Base-by-base conservation (phyloP, 352 stramenopile genomes). In the Phytopythium montanum region DNA sequence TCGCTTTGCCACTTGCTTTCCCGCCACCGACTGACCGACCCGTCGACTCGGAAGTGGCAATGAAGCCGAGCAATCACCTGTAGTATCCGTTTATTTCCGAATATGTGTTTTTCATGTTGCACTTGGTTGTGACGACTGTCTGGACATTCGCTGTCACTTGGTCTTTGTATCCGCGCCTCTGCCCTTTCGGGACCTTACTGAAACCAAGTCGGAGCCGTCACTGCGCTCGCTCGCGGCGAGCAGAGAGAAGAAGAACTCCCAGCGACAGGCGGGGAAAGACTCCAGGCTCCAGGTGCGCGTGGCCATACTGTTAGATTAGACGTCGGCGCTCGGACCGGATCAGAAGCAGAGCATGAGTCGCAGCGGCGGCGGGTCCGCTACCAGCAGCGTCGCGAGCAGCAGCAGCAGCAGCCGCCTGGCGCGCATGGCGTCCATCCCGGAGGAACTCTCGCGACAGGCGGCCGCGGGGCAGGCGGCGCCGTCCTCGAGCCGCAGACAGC, bases 1-100 rank as follows among this genome's bases (percentile, higher is more conserved):
- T 9, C n/a, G n/a, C 29, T 36, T 36, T 36, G 31, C 31, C 31
- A 10, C 12, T 34, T 77, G 31, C 12, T 34, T 77, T 65, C 34
- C 56, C 54, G 50, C 50, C 50, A 29, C 50, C n/a, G 18, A 23
- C 10, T 12, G 44, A 19, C 45, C 12, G 10, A 18, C n/a, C 36
- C 3, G 36, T n/a, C 14, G n/a, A n/a, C n/a, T n/a, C n/a, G n/a
- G n/a, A n/a, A n/a, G n/a, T n/a, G n/a, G n/a, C n/a, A n/a, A n/a
- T n/a, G n/a, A n/a, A n/a, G n/a, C n/a, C n/a, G n/a, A n/a, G n/a
- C n/a, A n/a, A n/a, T n/a, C n/a, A n/a, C n/a, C n/a, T n/a, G n/a
- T n/a, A n/a, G n/a, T n/a, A n/a, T 9, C 29, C 29, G 29, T 34
- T 42, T 21, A 18, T 42, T 42, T 42, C 4, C 36, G 36, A 16